Base-by-base conservation (phyloP, 2,329 filamentous ascomycete genomes). In the Colletotrichum musicola region DNA sequence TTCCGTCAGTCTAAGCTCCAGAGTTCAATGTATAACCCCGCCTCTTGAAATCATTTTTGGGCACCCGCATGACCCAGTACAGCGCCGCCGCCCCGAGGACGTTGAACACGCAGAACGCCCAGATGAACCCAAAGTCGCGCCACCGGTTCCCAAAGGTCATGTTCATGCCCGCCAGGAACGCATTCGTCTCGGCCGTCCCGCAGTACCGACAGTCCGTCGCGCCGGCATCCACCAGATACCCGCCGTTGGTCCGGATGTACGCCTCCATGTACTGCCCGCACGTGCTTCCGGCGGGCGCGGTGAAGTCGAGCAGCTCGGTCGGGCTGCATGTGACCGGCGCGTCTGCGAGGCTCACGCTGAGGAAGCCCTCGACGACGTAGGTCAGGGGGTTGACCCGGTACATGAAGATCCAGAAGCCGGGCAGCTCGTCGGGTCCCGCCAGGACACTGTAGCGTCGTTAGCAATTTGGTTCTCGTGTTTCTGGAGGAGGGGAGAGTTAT, bases 321-420 rank as follows among this genome's bases (percentile, higher is more conserved):
- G 71, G 53, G 0, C 76, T 72, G 6, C 76, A 78, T 2, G 30
- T 49, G 0, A 78, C 76, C 0, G 73, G 22, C 0, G 71, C 71
- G 0, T 74, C 69, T 7, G 73, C 73, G 0, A 78, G 70, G 0
- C 73, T 73, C 1, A 73, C 64, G 0, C 73, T 73, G 63, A 92
- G 81, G 76, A 93, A 85, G 4, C 88, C 90, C 35, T 85, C 82
- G 54, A 92, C 84, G 20, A 93, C 81, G 75, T 93, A 93, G 0
- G 90, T 92, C 72, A 92, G 88, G 0, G 91, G 91, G 0, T 88
- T 91, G 54, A 90, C 80, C 38, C 88, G 84, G 76, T 92, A 92
- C 88, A 92, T 90, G 80, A 91, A 91, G 61, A 86, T 87, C 91
- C 91, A 93, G 81, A 93, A 92, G 1, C 85, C 81, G 0, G 91